Percentiles rank a stretch among this genome's conserved stretches.
These are phyloP conservation scores for Solanum commersonii DNA, from an alignment of 257 asterid genomes.

Conservation along the genomic window DNA sequence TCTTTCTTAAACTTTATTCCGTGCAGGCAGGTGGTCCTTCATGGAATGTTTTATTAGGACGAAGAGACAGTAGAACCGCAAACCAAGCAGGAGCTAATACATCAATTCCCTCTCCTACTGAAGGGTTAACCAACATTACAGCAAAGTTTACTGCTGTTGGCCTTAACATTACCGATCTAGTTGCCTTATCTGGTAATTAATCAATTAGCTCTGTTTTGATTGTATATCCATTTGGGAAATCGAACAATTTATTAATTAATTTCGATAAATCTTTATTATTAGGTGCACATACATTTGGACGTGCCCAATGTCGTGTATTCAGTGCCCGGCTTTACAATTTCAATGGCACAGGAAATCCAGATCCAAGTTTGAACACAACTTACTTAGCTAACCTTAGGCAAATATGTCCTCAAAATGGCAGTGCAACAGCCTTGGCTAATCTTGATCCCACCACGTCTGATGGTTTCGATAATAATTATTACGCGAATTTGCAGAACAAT, in stretches of 20 bases:
- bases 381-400: conserved; percentile 29
- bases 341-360: conserved; percentile 40
- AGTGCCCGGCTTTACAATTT: conserved; percentile 40
- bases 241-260: background rate
- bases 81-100: conserved; percentile 51
- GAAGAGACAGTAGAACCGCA: conserved; percentile 52
- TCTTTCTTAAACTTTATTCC: background rate
- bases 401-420: conserved; percentile 45
- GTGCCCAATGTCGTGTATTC: conserved; percentile 40
- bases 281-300: conserved; percentile 79
- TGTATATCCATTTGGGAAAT: background rate
- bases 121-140: conserved; percentile 34
- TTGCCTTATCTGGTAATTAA: conserved; percentile 55
- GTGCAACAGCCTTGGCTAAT: conserved; percentile 20
- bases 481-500: conserved; percentile 35
- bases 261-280: background rate
- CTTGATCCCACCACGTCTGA: conserved; percentile 38
- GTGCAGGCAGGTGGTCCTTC: conserved; percentile 57
- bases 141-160: conserved; percentile 53
- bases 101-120: conserved; percentile 45
- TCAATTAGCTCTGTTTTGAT: background rate
- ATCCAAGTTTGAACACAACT: conserved; percentile 48
- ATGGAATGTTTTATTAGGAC: conserved; percentile 48
- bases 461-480: conserved; percentile 35
- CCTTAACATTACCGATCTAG: conserved; percentile 37